These are phyloP conservation scores for Chaetomiaceae sp. DNA, from an alignment of 2,329 filamentous ascomycete genomes.

Conservation along the genomic window DNA sequence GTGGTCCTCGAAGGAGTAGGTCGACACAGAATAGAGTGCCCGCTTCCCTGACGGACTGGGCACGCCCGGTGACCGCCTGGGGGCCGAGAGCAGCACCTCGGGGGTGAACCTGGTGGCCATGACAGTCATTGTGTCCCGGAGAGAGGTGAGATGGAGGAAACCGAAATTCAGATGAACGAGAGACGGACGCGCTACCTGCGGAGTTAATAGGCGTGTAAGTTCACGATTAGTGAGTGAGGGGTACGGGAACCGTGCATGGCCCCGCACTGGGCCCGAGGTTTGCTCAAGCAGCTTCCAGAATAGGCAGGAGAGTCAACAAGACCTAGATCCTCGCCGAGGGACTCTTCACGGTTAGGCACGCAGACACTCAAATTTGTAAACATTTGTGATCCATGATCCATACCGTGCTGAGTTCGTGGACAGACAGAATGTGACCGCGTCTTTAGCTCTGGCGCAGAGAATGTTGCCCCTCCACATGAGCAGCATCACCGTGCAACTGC, in stretches of 20 bases:
- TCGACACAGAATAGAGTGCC: conserved; percentile 62
- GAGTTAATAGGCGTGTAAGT: too few species aligned
- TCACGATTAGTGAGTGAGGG: background rate
- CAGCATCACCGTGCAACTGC: too few species aligned
- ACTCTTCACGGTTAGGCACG: background rate
- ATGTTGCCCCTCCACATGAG: too few species aligned
- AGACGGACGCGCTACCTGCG: too few species aligned
- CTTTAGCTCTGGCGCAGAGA: too few species aligned
- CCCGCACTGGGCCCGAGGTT: background rate
- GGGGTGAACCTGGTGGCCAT: conserved; percentile 67
- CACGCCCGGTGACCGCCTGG: conserved; percentile 61
- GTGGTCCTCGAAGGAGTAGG: conserved; percentile 76
- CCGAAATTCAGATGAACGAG: background rate
- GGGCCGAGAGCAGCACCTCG: conserved; percentile 69
- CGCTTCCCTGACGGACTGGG: conserved; percentile 63
- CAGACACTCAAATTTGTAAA: too few species aligned
- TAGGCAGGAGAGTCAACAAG: background rate
- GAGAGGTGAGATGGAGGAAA: too few species aligned
- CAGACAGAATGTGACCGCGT: too few species aligned
- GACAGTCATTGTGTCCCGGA: conserved; percentile 57
- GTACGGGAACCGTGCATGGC: background rate
- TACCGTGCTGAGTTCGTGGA: too few species aligned
- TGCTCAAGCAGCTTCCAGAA: background rate
- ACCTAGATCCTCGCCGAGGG: too few species aligned
- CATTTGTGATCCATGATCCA: too few species aligned